A percentile compares a stretch with the other conserved stretches of the same genome.
These are phyloP conservation scores for Pseudocercospora fuligena DNA, from an alignment of 2,329 filamentous ascomycete species.

Conservation along the genomic window DNA sequence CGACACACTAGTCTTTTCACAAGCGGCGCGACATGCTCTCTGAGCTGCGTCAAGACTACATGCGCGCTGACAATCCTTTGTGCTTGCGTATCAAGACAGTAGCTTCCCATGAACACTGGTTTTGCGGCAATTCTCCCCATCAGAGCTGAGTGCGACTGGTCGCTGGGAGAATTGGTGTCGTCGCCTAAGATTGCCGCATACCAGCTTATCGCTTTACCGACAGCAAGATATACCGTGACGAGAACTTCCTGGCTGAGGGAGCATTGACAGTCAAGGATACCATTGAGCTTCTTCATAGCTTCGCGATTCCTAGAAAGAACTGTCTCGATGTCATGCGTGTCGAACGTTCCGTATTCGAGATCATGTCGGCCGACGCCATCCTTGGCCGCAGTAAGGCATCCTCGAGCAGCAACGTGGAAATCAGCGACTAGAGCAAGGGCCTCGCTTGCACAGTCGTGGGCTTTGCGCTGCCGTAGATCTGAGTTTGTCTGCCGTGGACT, in stretches of 20 bases:
- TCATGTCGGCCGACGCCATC: not conserved
- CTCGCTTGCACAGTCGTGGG: constrained; percentile 9
- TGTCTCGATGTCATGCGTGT: constrained; percentile 14
- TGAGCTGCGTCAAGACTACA: constrained; percentile 16
- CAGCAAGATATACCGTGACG: constrained; percentile 14
- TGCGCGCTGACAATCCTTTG: constrained; percentile 11
- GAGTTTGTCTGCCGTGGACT: not conserved
- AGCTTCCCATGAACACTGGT: constrained; percentile 12
- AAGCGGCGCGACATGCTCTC: constrained; percentile 15
- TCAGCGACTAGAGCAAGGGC: constrained; percentile 12
- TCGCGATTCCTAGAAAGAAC: constrained; percentile 16
- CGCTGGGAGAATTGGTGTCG: not conserved
- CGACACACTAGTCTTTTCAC: constrained; percentile 5
- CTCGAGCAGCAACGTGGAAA: constrained; percentile 7
- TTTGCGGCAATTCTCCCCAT: constrained; percentile 2
- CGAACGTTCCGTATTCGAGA: not conserved
- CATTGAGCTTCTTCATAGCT: constrained; percentile 7
- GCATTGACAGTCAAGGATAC: constrained; percentile 15
- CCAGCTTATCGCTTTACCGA: constrained; percentile 7
- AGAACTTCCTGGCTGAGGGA: not conserved
- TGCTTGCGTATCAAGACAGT: constrained; percentile 12
- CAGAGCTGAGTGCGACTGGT: not conserved
- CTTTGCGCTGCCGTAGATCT: not conserved
- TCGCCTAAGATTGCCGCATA: constrained; percentile 12
- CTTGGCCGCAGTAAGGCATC: constrained; percentile 5